These are phyloP conservation scores for Ogataea allantospora DNA, from an alignment of 805 yeast species.

Conservation along the genomic window DNA sequence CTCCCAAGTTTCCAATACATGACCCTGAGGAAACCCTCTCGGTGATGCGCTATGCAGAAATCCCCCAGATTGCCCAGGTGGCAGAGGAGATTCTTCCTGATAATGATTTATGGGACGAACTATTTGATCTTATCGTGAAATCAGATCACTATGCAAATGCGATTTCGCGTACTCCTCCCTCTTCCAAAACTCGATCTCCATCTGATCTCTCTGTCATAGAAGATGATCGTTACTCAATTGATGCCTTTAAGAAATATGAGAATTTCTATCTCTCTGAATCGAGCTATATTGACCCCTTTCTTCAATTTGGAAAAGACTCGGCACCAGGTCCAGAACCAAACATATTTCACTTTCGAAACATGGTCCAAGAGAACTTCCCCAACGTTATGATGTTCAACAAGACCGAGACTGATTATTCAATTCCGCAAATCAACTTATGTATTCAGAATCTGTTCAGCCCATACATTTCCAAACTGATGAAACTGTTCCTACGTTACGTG, in stretches of 20 bases:
- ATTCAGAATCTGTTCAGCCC: conserved; percentile 10
- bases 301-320: not conserved
- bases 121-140: conserved; percentile 14
- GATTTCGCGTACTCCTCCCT: not conserved
- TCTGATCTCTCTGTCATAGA: not conserved
- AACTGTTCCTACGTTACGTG: conserved; percentile 14
- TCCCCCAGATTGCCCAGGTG: not conserved
- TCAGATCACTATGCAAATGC: conserved; percentile 4
- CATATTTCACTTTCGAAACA: conserved; percentile 4
- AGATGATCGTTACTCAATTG: conserved; percentile 15
- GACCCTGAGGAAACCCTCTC: too few species aligned
- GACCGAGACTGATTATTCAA: conserved; percentile 3
- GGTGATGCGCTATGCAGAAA: too few species aligned
- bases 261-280: conserved; percentile 12
- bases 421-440: conserved; percentile 1
- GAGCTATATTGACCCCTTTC: conserved; percentile 14
- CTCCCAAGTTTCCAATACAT: too few species aligned
- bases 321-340: not conserved
- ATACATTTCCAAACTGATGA: conserved; percentile 14
- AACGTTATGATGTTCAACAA: conserved; percentile 8
- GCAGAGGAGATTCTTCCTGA: conserved; percentile 1
- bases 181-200: not conserved
- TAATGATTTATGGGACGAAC: conserved; percentile 13
- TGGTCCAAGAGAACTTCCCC: conserved; percentile 2
- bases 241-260: conserved; percentile 15